Evolutionary conservation across 73 alveolate species (phyloP).

Genomic region (Tetrahymena borealis): DNA sequence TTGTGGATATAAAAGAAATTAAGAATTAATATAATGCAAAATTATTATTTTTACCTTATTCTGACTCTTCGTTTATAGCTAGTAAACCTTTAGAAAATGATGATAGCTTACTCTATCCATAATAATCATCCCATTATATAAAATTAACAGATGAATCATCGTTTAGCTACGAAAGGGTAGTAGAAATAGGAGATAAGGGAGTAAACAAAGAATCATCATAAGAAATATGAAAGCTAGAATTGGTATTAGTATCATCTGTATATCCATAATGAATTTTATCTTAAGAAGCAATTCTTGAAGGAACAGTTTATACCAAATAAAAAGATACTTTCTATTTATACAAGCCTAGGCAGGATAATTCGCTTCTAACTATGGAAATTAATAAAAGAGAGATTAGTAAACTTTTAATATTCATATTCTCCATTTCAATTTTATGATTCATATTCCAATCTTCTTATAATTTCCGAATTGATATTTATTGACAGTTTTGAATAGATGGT

Average conservation of each 20-base stretch:
- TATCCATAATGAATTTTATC: not conserved
- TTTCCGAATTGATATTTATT: too few relatives aligned
- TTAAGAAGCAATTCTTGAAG: not conserved
- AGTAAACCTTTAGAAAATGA: not conserved
- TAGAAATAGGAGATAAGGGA: not conserved
- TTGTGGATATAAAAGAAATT: not conserved
- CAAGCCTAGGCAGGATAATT: not conserved
- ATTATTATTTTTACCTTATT: not conserved
- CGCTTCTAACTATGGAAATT: not conserved
- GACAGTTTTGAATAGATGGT: too few relatives aligned
- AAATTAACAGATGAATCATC: not conserved
- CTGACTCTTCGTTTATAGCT: not conserved
- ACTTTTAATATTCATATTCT: not conserved
- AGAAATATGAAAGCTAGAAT: not conserved
- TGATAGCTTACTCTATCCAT: not conserved
- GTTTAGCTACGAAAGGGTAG: not conserved
- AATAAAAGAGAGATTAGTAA: not conserved
- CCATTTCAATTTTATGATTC: not conserved
- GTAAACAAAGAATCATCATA: not conserved
- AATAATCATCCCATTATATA: not conserved
- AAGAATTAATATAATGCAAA: not conserved
- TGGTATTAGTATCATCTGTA: not conserved
- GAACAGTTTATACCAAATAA: not conserved
- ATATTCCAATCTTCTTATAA: too few relatives aligned
- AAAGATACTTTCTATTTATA: not conserved